phyloP scores from a whole-genome alignment of 352 stramenopile genomes.

The Phytophthora vignae region DNA sequence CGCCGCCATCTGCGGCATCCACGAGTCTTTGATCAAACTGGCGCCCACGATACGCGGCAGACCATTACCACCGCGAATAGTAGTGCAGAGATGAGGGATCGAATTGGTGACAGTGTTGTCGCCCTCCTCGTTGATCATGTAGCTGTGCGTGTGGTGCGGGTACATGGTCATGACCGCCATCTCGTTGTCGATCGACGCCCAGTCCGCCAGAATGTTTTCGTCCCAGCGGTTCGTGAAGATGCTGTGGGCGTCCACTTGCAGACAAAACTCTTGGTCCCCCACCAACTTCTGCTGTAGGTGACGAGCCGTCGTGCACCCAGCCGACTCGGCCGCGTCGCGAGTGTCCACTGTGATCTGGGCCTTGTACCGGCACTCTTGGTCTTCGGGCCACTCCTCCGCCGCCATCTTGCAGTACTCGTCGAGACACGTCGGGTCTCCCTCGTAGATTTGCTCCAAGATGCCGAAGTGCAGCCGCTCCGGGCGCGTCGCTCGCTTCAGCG shows the following conservation, averaged over 20 bases:
- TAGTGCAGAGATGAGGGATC: constrained; percentile 79
- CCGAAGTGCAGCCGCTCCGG: constrained; percentile 79
- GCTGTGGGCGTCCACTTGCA: constrained; percentile 84
- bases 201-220: constrained; percentile 68
- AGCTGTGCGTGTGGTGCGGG: constrained; percentile 72
- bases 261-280: constrained; percentile 74
- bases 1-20: constrained; percentile 69
- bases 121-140: constrained; percentile 71
- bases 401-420: constrained; percentile 83
- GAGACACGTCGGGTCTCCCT: constrained; percentile 69
- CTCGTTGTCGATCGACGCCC: constrained; percentile 74
- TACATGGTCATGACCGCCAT: constrained; percentile 85
- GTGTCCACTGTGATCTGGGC: constrained; percentile 72
- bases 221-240: constrained; percentile 88
- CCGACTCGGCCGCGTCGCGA: constrained; percentile 69
- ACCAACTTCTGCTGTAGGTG: constrained; percentile 82
- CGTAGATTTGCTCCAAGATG: constrained; percentile 82
- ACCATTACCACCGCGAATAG: constrained; percentile 56
- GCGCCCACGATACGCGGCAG: constrained; percentile 70
- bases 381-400: constrained; percentile 59
- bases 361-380: constrained; percentile 65
- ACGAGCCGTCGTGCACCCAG: constrained; percentile 72
- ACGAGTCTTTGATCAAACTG: constrained; percentile 72
- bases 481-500: constrained; percentile 63
- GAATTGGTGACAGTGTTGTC: constrained; percentile 69